Conservation (phyloP, 2,329 filamentous ascomycete genomes). For the Dactylella cylindrospora region DNA sequence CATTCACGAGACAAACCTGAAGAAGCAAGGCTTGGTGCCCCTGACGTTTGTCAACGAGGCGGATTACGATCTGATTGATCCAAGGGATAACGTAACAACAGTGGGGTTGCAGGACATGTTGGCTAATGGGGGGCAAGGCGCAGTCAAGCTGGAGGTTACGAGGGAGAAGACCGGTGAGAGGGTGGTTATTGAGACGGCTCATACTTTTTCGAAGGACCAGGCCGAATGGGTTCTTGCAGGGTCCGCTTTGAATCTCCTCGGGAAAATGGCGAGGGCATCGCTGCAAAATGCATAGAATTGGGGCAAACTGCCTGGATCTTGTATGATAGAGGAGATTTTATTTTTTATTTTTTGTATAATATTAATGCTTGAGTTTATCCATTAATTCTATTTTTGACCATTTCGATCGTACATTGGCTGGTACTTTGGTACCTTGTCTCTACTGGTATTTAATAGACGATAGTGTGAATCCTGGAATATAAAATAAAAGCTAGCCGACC, state of each 20-base stretch:
- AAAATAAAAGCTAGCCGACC: not conserved
- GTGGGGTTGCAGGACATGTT: constrained; percentile 83
- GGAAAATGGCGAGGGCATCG: constrained; percentile 58
- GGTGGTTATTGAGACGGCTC: constrained; percentile 73
- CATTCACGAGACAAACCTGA: constrained; percentile 93
- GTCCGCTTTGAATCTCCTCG: constrained; percentile 86
- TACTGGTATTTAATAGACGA: no score
- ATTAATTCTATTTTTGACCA: no score
- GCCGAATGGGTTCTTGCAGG: constrained; percentile 89
- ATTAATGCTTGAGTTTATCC: no score
- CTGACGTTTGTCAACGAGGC: constrained; percentile 84
- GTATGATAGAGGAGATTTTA: constrained; percentile 1
- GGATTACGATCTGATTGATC: constrained; percentile 81
- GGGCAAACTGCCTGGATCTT: not conserved
- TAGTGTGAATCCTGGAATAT: not conserved
- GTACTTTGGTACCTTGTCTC: no score
- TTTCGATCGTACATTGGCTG: no score
- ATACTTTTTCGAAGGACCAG: constrained; percentile 87
- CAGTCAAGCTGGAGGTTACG: constrained; percentile 68
- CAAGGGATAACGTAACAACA: constrained; percentile 80
- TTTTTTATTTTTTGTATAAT: no score
- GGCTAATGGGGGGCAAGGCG: constrained; percentile 72
- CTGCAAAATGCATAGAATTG: not conserved
- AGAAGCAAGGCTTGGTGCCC: constrained; percentile 96
- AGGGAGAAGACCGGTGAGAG: constrained; percentile 64